Percentiles rank a stretch among this genome's conserved stretches.
These are phyloP conservation scores for Cinnamomum chago DNA, from an alignment of 164 flowering plant genomes.

Conservation along the genomic window DNA sequence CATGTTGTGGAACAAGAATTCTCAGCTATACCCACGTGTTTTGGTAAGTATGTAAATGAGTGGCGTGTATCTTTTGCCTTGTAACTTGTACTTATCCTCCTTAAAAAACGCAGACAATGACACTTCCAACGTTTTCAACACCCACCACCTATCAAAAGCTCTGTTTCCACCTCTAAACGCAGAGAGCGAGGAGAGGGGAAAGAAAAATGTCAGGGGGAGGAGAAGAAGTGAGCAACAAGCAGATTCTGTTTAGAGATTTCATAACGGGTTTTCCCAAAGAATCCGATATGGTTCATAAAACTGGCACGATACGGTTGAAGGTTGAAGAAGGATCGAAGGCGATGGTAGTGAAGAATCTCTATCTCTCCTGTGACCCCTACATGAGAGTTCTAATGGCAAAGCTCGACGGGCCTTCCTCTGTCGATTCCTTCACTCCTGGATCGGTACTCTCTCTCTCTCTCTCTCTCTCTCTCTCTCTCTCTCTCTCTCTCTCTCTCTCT, in stretches of 20 bases:
- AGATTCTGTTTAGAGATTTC: slow-evolving; percentile 23
- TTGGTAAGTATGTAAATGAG: too few relatives aligned
- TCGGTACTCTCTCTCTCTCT: slow-evolving; percentile 6
- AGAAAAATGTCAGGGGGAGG: neutral
- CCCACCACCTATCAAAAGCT: too few relatives aligned
- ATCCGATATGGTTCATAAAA: slow-evolving; percentile 23
- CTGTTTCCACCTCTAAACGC: too few relatives aligned
- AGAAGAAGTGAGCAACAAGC: slow-evolving; percentile 28
- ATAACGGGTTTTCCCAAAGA: slow-evolving; percentile 28
- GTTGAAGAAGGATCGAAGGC: slow-evolving; percentile 16
- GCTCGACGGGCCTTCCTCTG: neutral
- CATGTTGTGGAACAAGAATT: too few relatives aligned
- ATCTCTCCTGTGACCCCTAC: slow-evolving; percentile 28
- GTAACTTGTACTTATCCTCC: too few relatives aligned
- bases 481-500: too few relatives aligned
- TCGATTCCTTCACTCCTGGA: slow-evolving; percentile 18
- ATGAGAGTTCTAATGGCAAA: slow-evolving; percentile 18
- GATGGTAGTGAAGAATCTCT: slow-evolving; percentile 28
- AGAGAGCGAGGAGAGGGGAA: too few relatives aligned
- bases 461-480: too few relatives aligned
- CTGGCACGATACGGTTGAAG: slow-evolving; percentile 13
- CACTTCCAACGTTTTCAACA: too few relatives aligned
- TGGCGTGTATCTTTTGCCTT: too few relatives aligned
- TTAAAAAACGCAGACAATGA: neutral
- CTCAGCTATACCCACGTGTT: too few relatives aligned